Evolutionary conservation across 495 filamentous ascomycete genomes (phyloP).

Genomic region (Daldinia decipiens): DNA sequence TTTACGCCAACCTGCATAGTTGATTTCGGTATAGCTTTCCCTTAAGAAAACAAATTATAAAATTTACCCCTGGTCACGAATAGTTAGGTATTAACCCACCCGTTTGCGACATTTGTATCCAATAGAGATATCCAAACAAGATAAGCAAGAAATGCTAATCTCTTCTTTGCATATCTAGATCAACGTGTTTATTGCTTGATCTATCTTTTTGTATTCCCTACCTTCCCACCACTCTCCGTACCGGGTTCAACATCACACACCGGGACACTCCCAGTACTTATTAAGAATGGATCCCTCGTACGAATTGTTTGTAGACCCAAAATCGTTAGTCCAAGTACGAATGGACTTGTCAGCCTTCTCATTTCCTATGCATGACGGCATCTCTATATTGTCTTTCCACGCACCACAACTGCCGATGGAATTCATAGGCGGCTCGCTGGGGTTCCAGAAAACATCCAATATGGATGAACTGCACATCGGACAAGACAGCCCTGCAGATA

Average conservation of each 20-base stretch:
- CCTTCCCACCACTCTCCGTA: slow-evolving; percentile 13
- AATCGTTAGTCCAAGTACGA: slow-evolving; percentile 7
- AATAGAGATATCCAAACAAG: slow-evolving; percentile 7
- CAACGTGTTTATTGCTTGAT: background rate
- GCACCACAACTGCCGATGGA: slow-evolving; percentile 18
- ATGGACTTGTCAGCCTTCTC: slow-evolving; percentile 9
- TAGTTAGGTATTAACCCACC: background rate
- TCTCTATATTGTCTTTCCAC: slow-evolving; percentile 4
- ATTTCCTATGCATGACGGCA: slow-evolving; percentile 4
- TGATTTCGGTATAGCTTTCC: slow-evolving; percentile 8
- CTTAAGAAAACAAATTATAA: background rate
- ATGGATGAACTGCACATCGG: background rate
- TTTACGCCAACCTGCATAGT: slow-evolving; percentile 34
- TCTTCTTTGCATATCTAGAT: background rate
- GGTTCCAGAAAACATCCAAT: slow-evolving; percentile 8
- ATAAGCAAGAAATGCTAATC: background rate
- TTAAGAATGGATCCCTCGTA: slow-evolving; percentile 26
- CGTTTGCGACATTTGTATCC: slow-evolving; percentile 4
- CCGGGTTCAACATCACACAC: background rate
- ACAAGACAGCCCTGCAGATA: slow-evolving; percentile 8
- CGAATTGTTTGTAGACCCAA: slow-evolving; percentile 15
- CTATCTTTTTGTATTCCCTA: slow-evolving; percentile 11
- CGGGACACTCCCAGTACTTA: slow-evolving; percentile 14
- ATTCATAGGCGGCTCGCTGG: slow-evolving; percentile 13
- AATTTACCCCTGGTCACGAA: background rate